Percentiles rank a stretch among this genome's conserved stretches.
These are phyloP conservation scores for Citrus trifoliata DNA, from an alignment of 345 rosid genomes.

Conservation along the genomic window DNA sequence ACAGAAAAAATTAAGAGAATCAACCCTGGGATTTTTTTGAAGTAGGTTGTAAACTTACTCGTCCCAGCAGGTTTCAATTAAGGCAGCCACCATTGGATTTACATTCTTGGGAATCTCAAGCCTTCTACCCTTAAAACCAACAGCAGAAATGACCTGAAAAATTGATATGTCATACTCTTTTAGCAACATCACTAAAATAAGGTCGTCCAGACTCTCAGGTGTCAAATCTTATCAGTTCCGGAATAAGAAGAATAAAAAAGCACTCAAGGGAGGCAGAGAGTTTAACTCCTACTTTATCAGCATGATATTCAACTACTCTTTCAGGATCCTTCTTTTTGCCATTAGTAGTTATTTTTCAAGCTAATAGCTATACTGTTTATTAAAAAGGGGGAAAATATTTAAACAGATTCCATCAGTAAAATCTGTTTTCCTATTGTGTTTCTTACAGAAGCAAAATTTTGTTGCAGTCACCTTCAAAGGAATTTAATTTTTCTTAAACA, in stretches of 20 bases:
- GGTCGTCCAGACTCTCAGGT: background rate
- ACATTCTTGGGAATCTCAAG: constrained; percentile 48
- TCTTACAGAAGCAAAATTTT: background rate
- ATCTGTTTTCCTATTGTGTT: background rate
- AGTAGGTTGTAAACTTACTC: constrained; percentile 29
- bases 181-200: background rate
- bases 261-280: background rate
- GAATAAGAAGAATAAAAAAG: background rate
- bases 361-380: background rate
- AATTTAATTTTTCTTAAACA: background rate
- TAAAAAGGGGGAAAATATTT: background rate
- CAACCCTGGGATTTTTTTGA: background rate
- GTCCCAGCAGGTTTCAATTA: constrained; percentile 48
- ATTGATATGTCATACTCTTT: background rate
- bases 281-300: background rate
- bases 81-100: constrained; percentile 34
- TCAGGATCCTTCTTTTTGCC: background rate
- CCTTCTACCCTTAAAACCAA: constrained; percentile 45
- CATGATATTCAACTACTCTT: background rate
- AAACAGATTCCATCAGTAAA: background rate
- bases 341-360: background rate
- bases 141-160: constrained; percentile 51
- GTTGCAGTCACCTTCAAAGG: background rate
- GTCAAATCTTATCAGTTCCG: background rate
- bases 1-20: background rate